phyloP scores from a whole-genome alignment of 768 basidiomycete species.

The Mycena indigotica region DNA sequence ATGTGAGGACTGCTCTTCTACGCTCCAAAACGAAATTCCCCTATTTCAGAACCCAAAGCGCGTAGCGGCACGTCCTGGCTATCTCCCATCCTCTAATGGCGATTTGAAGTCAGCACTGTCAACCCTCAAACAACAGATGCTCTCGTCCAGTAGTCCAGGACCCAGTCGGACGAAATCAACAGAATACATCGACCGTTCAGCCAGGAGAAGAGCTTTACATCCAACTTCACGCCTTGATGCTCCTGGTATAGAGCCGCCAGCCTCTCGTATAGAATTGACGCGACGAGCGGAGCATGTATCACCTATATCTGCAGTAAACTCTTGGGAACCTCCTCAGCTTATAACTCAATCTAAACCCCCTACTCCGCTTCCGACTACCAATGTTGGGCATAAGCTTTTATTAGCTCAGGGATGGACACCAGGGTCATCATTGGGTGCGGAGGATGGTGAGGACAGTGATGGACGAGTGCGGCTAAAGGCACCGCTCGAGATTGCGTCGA shows the following conservation, averaged over 20 bases:
- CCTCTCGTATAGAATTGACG: constrained; percentile 8
- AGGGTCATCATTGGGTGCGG: constrained; percentile 55
- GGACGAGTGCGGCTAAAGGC: constrained; percentile 48
- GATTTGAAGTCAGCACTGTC: constrained; percentile 69
- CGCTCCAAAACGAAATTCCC: constrained; percentile 58
- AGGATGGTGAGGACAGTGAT: constrained; percentile 33
- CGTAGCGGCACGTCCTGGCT: constrained; percentile 29
- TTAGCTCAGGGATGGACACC: constrained; percentile 80
- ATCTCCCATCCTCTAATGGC: constrained; percentile 25
- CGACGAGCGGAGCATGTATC: constrained; percentile 13
- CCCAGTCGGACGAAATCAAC: constrained; percentile 20
- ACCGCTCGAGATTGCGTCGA: constrained; percentile 54
- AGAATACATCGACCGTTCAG: constrained; percentile 69
- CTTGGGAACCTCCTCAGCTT: constrained; percentile 25
- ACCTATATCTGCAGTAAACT: constrained; percentile 11
- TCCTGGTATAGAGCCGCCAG: constrained; percentile 45
- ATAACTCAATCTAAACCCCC: constrained; percentile 42
- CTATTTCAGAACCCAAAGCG: constrained; percentile 45
- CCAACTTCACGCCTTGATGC: constrained; percentile 54
- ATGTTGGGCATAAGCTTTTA: constrained; percentile 69
- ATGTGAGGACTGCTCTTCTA: constrained; percentile 61
- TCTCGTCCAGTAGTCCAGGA: constrained; percentile 49
- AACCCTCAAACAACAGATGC: constrained; percentile 63
- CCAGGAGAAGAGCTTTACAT: constrained; percentile 64
- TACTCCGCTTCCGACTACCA: constrained; percentile 53